These are phyloP conservation scores for Malus fusca DNA, from an alignment of 306 rosid species.

Conservation along the genomic window DNA sequence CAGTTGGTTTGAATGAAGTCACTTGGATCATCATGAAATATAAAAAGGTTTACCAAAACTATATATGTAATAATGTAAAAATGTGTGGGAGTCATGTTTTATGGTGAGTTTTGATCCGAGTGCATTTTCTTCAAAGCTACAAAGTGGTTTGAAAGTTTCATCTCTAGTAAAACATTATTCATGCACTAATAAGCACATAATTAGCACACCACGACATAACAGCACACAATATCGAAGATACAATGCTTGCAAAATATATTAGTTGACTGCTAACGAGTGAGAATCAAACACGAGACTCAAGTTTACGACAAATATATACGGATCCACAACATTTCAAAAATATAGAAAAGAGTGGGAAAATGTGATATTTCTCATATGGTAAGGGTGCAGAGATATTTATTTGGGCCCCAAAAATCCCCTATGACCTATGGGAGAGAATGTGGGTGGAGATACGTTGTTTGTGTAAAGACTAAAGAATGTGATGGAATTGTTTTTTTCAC, in stretches of 20 bases:
- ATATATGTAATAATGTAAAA: not conserved
- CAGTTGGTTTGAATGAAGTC: not conserved
- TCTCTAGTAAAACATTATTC: not conserved
- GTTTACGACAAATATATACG: not conserved
- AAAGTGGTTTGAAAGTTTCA: not conserved
- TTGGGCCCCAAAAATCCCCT: not conserved
- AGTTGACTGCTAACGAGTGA: not conserved
- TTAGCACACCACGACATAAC: not conserved
- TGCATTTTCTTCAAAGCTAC: not conserved
- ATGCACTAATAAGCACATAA: not conserved
- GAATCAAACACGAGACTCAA: not conserved
- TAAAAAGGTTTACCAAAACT: not conserved
- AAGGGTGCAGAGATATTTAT: not conserved
- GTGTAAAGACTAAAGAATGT: not conserved
- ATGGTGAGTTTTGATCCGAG: not conserved
- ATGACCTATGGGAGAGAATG: not conserved
- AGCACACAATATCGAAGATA: not conserved
- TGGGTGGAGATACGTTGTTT: not conserved
- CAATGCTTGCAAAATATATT: not conserved
- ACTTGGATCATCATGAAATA: not conserved
- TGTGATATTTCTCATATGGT: not conserved
- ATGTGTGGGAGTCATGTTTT: no score
- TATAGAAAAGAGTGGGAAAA: not conserved
- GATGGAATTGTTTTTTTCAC: not conserved
- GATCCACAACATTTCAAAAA: not conserved